Evolutionary conservation across 768 basidiomycete genomes (phyloP).

Genomic region (Cystobasidium tubakii): DNA sequence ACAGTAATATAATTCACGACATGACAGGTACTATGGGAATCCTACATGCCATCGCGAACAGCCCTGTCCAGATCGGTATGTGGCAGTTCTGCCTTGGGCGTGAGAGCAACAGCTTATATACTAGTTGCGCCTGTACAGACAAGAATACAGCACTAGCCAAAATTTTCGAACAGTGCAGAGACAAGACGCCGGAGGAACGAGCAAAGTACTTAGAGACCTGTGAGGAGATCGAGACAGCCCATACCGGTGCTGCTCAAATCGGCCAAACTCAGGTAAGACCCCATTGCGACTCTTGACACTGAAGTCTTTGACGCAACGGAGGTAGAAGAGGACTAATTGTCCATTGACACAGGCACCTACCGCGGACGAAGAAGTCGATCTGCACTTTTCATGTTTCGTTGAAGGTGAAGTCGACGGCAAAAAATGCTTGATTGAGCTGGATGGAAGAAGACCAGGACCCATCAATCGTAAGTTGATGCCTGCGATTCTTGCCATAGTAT

Average conservation of each 20-base stretch:
- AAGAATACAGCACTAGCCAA: constrained; percentile 61
- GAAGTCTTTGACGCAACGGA: too few relatives aligned
- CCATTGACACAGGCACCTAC: constrained; percentile 54
- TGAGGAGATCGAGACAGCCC: constrained; percentile 69
- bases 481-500: neutral
- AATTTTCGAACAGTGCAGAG: constrained; percentile 59
- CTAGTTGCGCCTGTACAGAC: neutral
- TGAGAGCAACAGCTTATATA: neutral
- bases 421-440: constrained; percentile 68
- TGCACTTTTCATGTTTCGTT: constrained; percentile 85
- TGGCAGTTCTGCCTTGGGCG: neutral
- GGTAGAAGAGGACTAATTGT: too few relatives aligned
- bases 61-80: neutral
- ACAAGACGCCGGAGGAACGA: constrained; percentile 65
- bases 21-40: constrained; percentile 32
- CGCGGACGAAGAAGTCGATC: constrained; percentile 60
- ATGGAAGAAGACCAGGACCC: constrained; percentile 70
- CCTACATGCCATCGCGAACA: constrained; percentile 27
- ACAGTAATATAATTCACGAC: neutral
- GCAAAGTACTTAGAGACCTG: constrained; percentile 70
- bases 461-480: constrained; percentile 55
- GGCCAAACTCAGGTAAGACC: constrained; percentile 58
- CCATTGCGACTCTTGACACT: neutral
- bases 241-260: constrained; percentile 61
- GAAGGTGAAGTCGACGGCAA: constrained; percentile 54